phyloP scores from a whole-genome alignment of 306 rosid species.

The Betula pendula region DNA sequence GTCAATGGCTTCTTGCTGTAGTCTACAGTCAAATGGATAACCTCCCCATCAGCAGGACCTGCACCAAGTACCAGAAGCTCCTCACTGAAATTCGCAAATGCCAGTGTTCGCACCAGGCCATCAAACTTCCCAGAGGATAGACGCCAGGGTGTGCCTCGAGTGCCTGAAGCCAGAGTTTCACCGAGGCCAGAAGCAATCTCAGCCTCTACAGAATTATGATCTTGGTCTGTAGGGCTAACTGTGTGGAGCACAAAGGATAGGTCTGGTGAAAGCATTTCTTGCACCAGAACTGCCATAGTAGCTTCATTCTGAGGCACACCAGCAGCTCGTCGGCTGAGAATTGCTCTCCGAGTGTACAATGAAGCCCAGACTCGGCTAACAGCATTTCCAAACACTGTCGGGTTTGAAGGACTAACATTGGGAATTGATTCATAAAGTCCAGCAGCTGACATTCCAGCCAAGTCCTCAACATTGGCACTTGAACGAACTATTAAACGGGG shows the following conservation, averaged over 20 bases:
- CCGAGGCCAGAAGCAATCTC: constrained; percentile 97
- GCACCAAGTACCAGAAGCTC: constrained; percentile 72
- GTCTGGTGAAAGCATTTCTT: constrained; percentile 96
- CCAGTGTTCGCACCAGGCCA: constrained; percentile 64
- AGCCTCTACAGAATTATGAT: constrained; percentile 74
- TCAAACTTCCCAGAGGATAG: constrained; percentile 80
- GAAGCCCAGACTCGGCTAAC: constrained; percentile 89
- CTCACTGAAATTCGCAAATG: constrained; percentile 94
- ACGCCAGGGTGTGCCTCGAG: constrained; percentile 96
- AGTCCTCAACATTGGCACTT: constrained; percentile 95
- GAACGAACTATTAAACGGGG: constrained; percentile 83
- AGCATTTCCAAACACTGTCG: constrained; percentile 64
- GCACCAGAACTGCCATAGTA: constrained; percentile 87
- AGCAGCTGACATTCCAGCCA: constrained; percentile 98
- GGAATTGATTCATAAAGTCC: constrained; percentile 96
- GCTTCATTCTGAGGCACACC: constrained; percentile 86
- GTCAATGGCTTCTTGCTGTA: constrained; percentile 84
- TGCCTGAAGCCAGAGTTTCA: constrained; percentile 96
- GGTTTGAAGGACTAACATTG: constrained; percentile 79
- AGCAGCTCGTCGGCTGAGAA: constrained; percentile 80
- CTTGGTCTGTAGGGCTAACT: constrained; percentile 66
- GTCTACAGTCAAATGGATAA: constrained; percentile 78
- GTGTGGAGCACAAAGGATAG: constrained; percentile 91
- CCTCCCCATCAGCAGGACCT: constrained; percentile 88
- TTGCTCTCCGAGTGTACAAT: constrained; percentile 83